These are phyloP conservation scores for Rhizopogon vulgaris DNA, from an alignment of 768 basidiomycete species.

Conservation along the genomic window DNA sequence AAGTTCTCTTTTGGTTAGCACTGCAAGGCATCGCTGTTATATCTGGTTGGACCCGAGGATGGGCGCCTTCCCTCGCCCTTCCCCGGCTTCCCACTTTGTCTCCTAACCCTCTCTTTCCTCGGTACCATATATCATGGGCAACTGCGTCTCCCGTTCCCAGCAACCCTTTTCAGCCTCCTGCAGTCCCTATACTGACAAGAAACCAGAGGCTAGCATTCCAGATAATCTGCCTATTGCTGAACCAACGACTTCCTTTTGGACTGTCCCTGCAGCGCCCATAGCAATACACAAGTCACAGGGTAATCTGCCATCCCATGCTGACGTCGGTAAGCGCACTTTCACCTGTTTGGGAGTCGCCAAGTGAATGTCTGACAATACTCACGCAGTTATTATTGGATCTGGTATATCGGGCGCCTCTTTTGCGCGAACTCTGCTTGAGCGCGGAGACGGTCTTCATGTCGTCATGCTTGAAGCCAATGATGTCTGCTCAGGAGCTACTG, in stretches of 20 bases:
- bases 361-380: background rate
- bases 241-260: slow-evolving; percentile 62
- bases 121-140: slow-evolving; percentile 17
- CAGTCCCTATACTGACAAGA: slow-evolving; percentile 2
- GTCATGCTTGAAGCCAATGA: slow-evolving; percentile 62
- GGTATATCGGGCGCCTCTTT: slow-evolving; percentile 45
- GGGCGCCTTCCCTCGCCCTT: background rate
- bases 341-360: background rate
- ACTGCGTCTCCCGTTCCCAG: slow-evolving; percentile 13
- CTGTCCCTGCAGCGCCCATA: slow-evolving; percentile 44
- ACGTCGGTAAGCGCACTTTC: slow-evolving; percentile 35
- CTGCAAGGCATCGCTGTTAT: background rate
- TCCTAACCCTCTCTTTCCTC: slow-evolving; percentile 1
- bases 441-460: slow-evolving; percentile 24
- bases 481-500: slow-evolving; percentile 47
- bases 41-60: slow-evolving; percentile 8
- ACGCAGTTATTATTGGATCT: slow-evolving; percentile 44
- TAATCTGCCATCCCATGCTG: slow-evolving; percentile 43
- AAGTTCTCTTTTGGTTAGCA: slow-evolving; percentile 1
- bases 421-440: slow-evolving; percentile 32
- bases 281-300: slow-evolving; percentile 21
- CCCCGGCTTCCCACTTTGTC: background rate
- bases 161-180: background rate
- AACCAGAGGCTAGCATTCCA: slow-evolving; percentile 7
- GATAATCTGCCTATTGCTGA: slow-evolving; percentile 52